Evolutionary conservation across 2,329 filamentous ascomycete species (phyloP).

Genomic region (Aspergillus quadricinctus): DNA sequence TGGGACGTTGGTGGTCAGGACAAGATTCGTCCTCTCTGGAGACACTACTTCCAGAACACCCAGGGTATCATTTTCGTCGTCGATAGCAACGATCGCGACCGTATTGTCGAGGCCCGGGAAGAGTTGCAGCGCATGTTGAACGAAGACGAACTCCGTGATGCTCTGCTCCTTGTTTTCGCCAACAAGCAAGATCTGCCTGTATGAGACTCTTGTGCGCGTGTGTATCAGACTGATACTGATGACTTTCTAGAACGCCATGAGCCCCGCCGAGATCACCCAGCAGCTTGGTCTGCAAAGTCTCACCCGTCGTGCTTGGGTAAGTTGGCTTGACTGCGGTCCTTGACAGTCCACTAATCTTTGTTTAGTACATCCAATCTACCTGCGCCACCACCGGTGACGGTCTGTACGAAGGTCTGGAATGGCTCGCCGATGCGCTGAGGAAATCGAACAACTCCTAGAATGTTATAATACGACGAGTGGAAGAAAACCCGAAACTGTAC

Average conservation of each 20-base stretch:
- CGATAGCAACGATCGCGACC: constrained; percentile 97
- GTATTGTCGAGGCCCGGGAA: constrained; percentile 93
- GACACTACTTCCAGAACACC: constrained; percentile 99
- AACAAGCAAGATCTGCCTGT: constrained; percentile 99
- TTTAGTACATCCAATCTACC: constrained; percentile 96
- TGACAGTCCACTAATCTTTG: constrained; percentile 13
- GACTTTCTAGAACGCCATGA: constrained; percentile 83
- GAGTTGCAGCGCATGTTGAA: constrained; percentile 98
- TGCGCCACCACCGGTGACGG: constrained; percentile 98
- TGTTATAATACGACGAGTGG: constrained; percentile 30
- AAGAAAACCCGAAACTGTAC: constrained; percentile 33
- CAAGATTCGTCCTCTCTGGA: constrained; percentile 99
- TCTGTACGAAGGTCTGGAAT: constrained; percentile 98
- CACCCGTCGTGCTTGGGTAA: constrained; percentile 98
- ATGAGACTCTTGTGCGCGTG: constrained; percentile 37
- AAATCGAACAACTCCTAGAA: constrained; percentile 56
- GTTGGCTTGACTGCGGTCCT: constrained; percentile 34
- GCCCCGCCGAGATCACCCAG: constrained; percentile 98
- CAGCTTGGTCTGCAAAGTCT: constrained; percentile 99
- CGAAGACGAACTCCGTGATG: constrained; percentile 97
- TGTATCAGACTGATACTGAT: constrained; percentile 10
- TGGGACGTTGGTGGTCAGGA: constrained; percentile 99
- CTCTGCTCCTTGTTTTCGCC: constrained; percentile 93
- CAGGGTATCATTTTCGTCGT: constrained; percentile 99
- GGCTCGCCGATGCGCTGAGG: constrained; percentile 78